A percentile compares a stretch with the other conserved stretches of the same genome.
These are phyloP conservation scores for Acacia crassicarpa DNA, from an alignment of 306 rosid species.

Conservation along the genomic window DNA sequence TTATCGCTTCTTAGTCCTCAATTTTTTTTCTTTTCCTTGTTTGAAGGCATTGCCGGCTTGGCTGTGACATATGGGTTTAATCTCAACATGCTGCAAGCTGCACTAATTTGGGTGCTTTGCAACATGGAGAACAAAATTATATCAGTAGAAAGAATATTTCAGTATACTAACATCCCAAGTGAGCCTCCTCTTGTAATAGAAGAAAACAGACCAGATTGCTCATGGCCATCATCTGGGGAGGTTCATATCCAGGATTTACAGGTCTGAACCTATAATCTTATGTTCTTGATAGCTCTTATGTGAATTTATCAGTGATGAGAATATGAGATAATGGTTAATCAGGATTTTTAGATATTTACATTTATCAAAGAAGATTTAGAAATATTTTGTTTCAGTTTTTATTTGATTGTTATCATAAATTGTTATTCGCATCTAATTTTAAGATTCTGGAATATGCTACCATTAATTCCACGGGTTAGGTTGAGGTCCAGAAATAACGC, in stretches of 20 bases:
- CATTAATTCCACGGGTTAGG: too few species aligned
- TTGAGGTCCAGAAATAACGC: too few species aligned
- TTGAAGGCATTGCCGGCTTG: constrained; percentile 77
- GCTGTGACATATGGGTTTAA: constrained; percentile 82
- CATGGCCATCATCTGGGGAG: constrained; percentile 79
- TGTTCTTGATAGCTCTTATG: background rate
- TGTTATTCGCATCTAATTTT: too few species aligned
- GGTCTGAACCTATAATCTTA: constrained; percentile 31
- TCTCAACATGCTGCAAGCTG: constrained; percentile 54
- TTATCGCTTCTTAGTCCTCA: background rate
- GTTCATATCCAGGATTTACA: constrained; percentile 68
- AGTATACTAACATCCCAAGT: constrained; percentile 63
- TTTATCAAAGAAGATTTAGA: too few species aligned
- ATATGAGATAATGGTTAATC: too few species aligned
- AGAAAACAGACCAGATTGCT: constrained; percentile 54
- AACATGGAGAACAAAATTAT: constrained; percentile 74
- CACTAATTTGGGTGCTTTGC: constrained; percentile 56
- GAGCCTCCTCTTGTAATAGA: constrained; percentile 75
- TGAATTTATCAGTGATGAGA: too few species aligned
- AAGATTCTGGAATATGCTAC: too few species aligned
- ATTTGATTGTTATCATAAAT: too few species aligned
- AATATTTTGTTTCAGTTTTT: too few species aligned
- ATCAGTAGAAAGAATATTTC: constrained; percentile 86
- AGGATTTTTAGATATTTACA: too few species aligned
- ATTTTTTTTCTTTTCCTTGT: background rate